Base-by-base conservation (phyloP, 225 moss, liverwort and hornwort species). In the Bryoerythrophyllum caledonicum region DNA sequence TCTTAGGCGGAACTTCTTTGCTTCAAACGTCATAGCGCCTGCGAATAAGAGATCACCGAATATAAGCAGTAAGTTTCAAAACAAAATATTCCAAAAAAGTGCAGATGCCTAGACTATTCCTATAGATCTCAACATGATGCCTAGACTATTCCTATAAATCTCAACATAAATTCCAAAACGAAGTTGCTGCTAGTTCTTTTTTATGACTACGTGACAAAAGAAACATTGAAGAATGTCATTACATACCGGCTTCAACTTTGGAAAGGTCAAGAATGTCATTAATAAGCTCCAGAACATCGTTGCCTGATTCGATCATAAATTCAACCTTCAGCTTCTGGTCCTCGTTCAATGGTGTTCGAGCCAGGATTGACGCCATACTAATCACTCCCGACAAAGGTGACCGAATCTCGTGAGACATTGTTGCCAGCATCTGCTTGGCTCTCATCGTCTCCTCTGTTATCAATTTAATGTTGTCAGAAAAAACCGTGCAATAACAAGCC, bases 21-120 rank as follows among this genome's bases (percentile, higher is more conserved):
- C 78, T 76, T 93, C 93, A 64, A 93, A 60, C 60, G 75, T 90
- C 93, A 93, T 93, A 38, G 90, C 90, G 52, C 93, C 93, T 93
- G 68, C 37, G 77, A 43, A 72, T 38, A 61, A 77, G 44, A 65
- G 51, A 64, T 69, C 28, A 27, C 59, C 17, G 37, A 30, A 43
- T 27, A 23, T 59, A 65, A 57, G 49, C 41, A 63, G 52, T 49
- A 15, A 7, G 35, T 20, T 67, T 28, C 8, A 56, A 63, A 80
- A 15, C 10, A 20, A 20, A 53, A 53, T 7, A 20, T 23, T 17
- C 62, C 54, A 54, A 11, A 61, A 20, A 37, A 15, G 40, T 51
- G 53, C 12, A 2, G 8, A 67, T 9, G 66, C 37, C 65, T 34
- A 54, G 43, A 17, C 13, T 46, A 19, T 41, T 28, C 62, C 41